A percentile compares a stretch with the other conserved stretches of the same genome.
These are phyloP conservation scores for Bimuria novae-zelandiae DNA, from an alignment of 2,329 filamentous ascomycete genomes.

Conservation along the genomic window DNA sequence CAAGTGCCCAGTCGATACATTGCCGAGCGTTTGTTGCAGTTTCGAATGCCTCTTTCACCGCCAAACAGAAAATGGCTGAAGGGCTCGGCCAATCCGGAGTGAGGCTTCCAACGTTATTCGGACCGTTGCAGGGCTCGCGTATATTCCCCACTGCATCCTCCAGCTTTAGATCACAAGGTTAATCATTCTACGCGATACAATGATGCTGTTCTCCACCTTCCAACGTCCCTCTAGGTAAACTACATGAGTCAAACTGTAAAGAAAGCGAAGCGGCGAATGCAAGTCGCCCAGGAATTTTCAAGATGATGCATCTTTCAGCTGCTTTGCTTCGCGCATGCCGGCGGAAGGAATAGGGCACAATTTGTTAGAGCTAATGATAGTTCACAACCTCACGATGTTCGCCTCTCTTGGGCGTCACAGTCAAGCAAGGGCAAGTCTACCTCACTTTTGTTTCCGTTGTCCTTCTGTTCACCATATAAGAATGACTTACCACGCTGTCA, in stretches of 20 bases:
- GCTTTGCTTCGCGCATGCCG: constrained; percentile 3
- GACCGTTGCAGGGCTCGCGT: too few species aligned
- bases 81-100: neutral
- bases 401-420: neutral
- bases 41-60: neutral
- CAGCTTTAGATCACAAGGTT: neutral
- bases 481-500: neutral
- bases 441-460: constrained; percentile 2
- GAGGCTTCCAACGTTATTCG: neutral
- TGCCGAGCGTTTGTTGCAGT: neutral
- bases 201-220: neutral
- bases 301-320: neutral
- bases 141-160: neutral
- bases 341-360: constrained; percentile 7
- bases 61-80: constrained; percentile 1
- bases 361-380: too few species aligned
- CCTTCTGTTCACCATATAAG: neutral
- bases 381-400: neutral
- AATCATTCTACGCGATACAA: neutral
- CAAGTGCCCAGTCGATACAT: neutral
- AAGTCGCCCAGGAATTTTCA: neutral
- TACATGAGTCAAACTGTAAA: neutral
- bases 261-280: constrained; percentile 4
- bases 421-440: neutral
- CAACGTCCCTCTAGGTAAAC: neutral